Base-by-base conservation (phyloP, 2,329 filamentous ascomycete genomes). In the Escovopsis sp. region DNA sequence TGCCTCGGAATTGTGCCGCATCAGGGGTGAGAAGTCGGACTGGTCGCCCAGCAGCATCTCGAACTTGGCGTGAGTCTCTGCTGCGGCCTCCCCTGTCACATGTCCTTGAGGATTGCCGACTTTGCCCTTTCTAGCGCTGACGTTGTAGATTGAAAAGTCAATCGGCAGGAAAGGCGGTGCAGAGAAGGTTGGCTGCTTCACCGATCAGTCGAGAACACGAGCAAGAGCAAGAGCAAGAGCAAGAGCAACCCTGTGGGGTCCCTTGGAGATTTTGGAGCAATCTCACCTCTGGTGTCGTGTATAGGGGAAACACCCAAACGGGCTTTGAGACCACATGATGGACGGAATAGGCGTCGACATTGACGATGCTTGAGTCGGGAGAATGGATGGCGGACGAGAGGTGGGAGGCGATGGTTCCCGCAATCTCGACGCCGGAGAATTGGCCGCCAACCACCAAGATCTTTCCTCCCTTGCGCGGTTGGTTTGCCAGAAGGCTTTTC, bases 361-460 rank as follows among this genome's bases (percentile, higher is more conserved):
- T 59, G 0, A 57, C 43, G 4, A 75, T 59, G 0, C 51, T 42
- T 28, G 58, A 65, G 1, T 59, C 46, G 0, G 77, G 72, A 0
- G 73, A 70, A 55, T 81, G 65, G 11, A 61, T 59, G 3, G 72
- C 70, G 6, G 77, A 77, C 0, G 84, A 88, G 1, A 89, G 59
- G 47, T 87, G 77, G 4, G 76, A 68, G 10, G 82, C 83, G 40
- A 88, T 73, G 2, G 79, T 77, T 9, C 76, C 79, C 0, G 84
- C 80, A 39, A 81, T 80, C 62, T 93, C 85, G 5, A 83, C 74
- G 1, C 84, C 85, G 2, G 84, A 89, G 72, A 91, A 87, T 52
- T 87, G 83, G 0, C 84, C 85, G 1, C 85, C 85, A 1, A 87
- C 74, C 0, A 93, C 67, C 1, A 86, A 66, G 12, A 91, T 76